Conservation (phyloP, 371 early-diverging fungal species). For the Mucor plumbeus region DNA sequence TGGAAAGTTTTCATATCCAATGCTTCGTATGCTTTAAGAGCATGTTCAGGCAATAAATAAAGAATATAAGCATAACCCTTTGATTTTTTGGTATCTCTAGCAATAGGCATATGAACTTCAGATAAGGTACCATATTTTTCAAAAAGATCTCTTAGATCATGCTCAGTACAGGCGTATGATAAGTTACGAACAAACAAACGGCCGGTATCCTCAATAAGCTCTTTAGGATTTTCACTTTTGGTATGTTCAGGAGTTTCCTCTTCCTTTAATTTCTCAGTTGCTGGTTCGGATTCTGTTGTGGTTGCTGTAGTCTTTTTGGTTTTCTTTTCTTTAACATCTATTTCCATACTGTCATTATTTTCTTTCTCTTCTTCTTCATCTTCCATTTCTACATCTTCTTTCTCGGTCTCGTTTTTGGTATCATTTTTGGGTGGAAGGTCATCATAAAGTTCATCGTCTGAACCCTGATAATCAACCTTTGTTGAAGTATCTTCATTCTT, state of each 20-base stretch:
- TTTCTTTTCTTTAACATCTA: constrained; percentile 32
- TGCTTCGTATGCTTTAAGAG: constrained; percentile 82
- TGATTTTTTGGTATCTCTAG: constrained; percentile 88
- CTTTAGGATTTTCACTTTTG: constrained; percentile 47
- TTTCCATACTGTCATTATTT: constrained; percentile 1
- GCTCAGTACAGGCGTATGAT: constrained; percentile 86
- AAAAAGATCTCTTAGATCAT: constrained; percentile 82
- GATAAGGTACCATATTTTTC: constrained; percentile 88
- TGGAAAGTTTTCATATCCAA: constrained; percentile 87
- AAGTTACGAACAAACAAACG: constrained; percentile 93
- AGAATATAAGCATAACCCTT: constrained; percentile 93
- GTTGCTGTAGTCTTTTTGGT: constrained; percentile 2
- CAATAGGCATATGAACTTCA: constrained; percentile 94
- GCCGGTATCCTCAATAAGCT: constrained; percentile 90
- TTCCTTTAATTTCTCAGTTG: constrained; percentile 29
- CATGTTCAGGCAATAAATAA: constrained; percentile 91
- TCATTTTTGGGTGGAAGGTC: constrained; percentile 58
- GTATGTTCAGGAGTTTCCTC: neutral
- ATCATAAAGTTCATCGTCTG: constrained; percentile 76
- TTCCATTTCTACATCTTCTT: constrained; percentile 39
- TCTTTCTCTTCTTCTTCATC: constrained; percentile 10
- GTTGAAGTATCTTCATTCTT: constrained; percentile 46
- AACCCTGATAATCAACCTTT: constrained; percentile 60
- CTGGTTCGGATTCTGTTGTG: constrained; percentile 14
- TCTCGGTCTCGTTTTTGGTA: constrained; percentile 32